Evolutionary conservation across 768 basidiomycete species (phyloP).

Genomic region (Crucibulum laeve): DNA sequence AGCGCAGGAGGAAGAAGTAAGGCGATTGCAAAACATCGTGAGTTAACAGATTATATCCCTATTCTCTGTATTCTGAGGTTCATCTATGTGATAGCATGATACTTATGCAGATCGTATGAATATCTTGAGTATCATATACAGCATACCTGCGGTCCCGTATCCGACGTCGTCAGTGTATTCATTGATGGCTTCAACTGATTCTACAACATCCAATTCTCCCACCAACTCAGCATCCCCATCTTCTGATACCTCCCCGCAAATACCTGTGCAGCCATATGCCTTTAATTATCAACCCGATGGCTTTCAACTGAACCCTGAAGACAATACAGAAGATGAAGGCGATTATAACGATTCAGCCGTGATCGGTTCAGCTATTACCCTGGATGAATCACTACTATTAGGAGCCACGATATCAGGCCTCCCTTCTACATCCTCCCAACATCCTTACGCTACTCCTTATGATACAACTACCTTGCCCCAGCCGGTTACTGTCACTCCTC

Average conservation of each 20-base stretch:
- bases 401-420: conserved; percentile 24
- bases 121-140: conserved; percentile 86
- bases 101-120: conserved; percentile 95
- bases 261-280: conserved; percentile 27
- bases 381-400: conserved; percentile 29
- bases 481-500: conserved; percentile 13
- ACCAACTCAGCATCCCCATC: conserved; percentile 44
- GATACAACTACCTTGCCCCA: conserved; percentile 26
- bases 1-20: conserved; percentile 90
- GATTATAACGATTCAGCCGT: conserved; percentile 20
- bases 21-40: conserved; percentile 83
- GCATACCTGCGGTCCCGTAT: conserved; percentile 73
- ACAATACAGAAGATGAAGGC: conserved; percentile 16
- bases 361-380: conserved; percentile 37
- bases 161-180: conserved; percentile 50
- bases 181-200: conserved; percentile 28
- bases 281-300: conserved; percentile 35
- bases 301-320: conserved; percentile 16
- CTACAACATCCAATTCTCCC: conserved; percentile 47
- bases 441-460: conserved; percentile 53
- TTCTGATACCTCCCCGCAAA: conserved; percentile 41
- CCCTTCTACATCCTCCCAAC: conserved; percentile 22
- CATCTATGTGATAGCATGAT: conserved; percentile 61
- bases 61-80: conserved; percentile 2
- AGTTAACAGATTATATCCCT: conserved; percentile 23